Percentiles rank a stretch among this genome's conserved stretches.
phyloP scores from a whole-genome alignment of 805 yeast genomes.

The Lipomyces chichibuensis region DNA sequence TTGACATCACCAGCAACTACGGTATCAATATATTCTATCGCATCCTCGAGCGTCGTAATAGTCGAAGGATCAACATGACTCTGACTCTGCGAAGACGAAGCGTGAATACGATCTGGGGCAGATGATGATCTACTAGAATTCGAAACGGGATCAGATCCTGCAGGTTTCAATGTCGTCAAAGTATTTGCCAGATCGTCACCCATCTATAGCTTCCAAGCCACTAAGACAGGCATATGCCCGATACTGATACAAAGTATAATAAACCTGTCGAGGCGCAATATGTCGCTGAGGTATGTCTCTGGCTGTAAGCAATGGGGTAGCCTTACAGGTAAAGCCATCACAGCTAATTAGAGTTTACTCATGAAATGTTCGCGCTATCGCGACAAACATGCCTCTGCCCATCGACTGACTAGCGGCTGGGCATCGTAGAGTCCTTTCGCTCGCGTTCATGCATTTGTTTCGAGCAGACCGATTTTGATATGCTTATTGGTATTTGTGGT shows the following conservation, averaged over 20 bases:
- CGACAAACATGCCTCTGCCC: background rate
- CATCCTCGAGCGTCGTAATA: conserved; percentile 16
- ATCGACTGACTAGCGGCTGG: background rate
- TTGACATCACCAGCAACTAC: conserved; percentile 2
- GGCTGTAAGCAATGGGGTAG: no score
- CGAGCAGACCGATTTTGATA: conserved; percentile 39
- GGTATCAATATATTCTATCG: conserved; percentile 13
- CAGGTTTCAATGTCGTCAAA: background rate
- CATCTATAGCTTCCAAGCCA: background rate
- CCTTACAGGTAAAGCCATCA: no score
- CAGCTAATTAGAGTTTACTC: no score
- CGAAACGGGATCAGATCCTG: background rate
- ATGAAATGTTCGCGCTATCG: no score
- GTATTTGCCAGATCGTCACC: background rate
- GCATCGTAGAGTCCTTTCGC: background rate
- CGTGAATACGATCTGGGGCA: background rate
- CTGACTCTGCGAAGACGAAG: background rate
- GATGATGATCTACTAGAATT: background rate
- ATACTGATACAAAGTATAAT: background rate
- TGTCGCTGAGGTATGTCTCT: no score
- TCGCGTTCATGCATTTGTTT: background rate
- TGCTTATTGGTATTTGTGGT: conserved; percentile 80
- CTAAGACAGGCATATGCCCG: background rate
- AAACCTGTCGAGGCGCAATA: no score
- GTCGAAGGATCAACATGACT: conserved; percentile 12